Conservation (phyloP, 345 rosid genomes). For the Citrus cavaleriei region DNA sequence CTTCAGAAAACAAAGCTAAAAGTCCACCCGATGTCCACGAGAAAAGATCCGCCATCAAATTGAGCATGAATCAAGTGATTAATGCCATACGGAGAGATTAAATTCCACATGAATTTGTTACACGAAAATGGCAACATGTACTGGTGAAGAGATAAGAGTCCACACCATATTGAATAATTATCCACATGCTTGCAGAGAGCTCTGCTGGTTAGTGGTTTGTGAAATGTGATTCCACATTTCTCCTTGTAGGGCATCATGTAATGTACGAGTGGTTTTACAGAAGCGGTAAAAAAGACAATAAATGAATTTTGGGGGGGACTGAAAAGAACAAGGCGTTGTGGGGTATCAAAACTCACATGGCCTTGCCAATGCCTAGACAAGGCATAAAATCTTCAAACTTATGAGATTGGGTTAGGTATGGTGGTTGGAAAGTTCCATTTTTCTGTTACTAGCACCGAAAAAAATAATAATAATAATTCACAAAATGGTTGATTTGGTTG, state of each 20-base stretch:
- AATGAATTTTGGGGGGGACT: background rate
- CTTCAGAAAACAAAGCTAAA: background rate
- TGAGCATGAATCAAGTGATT: background rate
- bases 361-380: slow-evolving; percentile 1
- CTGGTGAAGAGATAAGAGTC: background rate
- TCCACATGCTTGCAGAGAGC: slow-evolving; percentile 1
- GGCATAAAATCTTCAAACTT: slow-evolving; percentile 20
- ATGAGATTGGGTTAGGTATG: slow-evolving; percentile 34
- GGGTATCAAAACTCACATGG: slow-evolving; percentile 32
- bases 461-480: background rate
- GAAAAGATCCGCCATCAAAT: background rate
- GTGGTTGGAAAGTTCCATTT: slow-evolving; percentile 31
- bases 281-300: background rate
- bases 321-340: slow-evolving; percentile 1
- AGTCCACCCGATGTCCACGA: background rate
- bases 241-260: background rate
- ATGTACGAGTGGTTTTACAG: background rate
- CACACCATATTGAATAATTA: background rate
- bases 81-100: background rate
- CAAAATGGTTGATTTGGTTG: background rate
- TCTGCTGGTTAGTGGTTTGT: background rate
- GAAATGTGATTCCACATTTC: background rate
- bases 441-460: background rate
- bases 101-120: background rate
- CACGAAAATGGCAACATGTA: background rate